Evolutionary conservation across 257 asterid genomes (phyloP), one percentile per base, ranked within the genome.

Genomic region (Paraleonurus japonicus): DNA sequence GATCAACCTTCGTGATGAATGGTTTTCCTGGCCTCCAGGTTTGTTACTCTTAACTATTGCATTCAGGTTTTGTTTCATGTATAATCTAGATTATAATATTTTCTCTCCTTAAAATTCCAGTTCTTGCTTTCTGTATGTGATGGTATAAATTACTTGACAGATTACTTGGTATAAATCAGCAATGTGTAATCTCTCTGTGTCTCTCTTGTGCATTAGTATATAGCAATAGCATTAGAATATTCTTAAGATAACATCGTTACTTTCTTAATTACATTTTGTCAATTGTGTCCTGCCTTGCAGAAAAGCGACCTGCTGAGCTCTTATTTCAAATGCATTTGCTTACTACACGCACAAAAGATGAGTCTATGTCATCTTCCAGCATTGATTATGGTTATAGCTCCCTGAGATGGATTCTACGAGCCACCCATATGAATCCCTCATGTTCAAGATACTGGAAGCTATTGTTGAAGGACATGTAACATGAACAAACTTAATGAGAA

Each of bases 21-120:
- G 94, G 94, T 76, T 83, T 75, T 85, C 95, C 63, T 93, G 97
- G 98, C 94, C 84, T 47, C 82, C 89, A 89, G 97, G 97, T 90
- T 80, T 45, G 74, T 76, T 73, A 70, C 27, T 28, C 48, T 62
- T 13, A 54, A 51, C 55, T 17, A 33, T 11, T 43, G 50, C 32
- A 19, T 35, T 6, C 28, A 41, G 15, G 51, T 57, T 74, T 4
- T 22, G 17, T 65, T 62, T 47, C 57, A 53, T 22, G 47, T 12
- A 30, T 28, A 22, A 58, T 73, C 20, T 70, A 3, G 47, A 54
- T 67, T 24, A 7, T 65, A 32, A 66, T 27, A 70, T 68, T 61
- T 43, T 33, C 30, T 23, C 19, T 61, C 35, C 6, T 51, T 19
- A 22, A 32, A 48, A 55, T 1, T 30, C 58, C 13, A 20, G 68